These are phyloP conservation scores for Auriculariales sp. DNA, from an alignment of 768 basidiomycete genomes.

Conservation along the genomic window DNA sequence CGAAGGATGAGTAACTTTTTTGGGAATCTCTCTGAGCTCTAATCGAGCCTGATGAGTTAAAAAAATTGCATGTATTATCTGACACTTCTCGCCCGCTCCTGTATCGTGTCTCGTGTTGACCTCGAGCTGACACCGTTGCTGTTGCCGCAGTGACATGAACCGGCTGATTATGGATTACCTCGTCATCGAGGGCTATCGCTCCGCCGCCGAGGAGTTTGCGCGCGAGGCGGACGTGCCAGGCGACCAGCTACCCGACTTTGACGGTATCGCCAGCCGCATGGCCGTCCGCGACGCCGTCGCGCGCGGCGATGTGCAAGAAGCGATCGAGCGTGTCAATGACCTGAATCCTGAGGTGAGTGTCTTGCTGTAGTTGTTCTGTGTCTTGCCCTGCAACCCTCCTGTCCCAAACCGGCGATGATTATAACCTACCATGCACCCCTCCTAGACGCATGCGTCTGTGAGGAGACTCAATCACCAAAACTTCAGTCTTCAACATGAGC, in stretches of 20 bases:
- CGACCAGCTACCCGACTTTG: slow-evolving; percentile 65
- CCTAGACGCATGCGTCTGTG: slow-evolving; percentile 75
- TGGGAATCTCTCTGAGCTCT: slow-evolving; percentile 99
- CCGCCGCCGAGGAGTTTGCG: slow-evolving; percentile 89
- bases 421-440: slow-evolving; percentile 97
- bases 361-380: too few species aligned
- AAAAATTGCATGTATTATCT: slow-evolving; percentile 84
- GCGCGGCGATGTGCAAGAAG: slow-evolving; percentile 87
- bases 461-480: slow-evolving; percentile 74
- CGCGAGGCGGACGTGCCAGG: slow-evolving; percentile 74
- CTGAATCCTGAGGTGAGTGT: slow-evolving; percentile 88
- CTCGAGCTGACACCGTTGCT: slow-evolving; percentile 12
- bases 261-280: slow-evolving; percentile 88
- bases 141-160: slow-evolving; percentile 84
- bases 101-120: slow-evolving; percentile 6
- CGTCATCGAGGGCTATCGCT: slow-evolving; percentile 93
- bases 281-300: slow-evolving; percentile 88
- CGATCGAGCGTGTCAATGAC: slow-evolving; percentile 91
- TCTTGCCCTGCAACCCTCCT: too few species aligned
- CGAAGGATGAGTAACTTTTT: slow-evolving; percentile 48
- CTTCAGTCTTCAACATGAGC: slow-evolving; percentile 97
- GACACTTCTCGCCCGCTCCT: slow-evolving; percentile 30
- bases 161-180: slow-evolving; percentile 94
- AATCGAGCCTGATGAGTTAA: slow-evolving; percentile 48
- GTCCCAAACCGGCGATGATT: slow-evolving; percentile 63